Conservation (phyloP, 495 filamentous ascomycete genomes). For the Neurospora intermedia region DNA sequence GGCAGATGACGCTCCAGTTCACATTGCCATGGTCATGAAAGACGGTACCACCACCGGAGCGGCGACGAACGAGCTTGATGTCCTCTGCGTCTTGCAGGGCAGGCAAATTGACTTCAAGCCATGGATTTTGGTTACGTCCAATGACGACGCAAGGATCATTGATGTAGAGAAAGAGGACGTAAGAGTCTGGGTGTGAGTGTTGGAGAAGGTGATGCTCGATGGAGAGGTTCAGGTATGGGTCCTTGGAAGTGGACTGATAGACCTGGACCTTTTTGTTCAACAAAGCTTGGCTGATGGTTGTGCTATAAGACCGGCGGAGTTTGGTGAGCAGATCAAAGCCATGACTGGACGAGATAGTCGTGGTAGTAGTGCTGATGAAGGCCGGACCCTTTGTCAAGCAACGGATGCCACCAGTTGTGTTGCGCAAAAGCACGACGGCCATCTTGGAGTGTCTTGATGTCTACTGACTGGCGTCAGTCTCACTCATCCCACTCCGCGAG, state of each 20-base stretch:
- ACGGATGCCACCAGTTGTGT: not conserved
- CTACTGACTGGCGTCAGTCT: not conserved
- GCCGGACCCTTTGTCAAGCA: not conserved
- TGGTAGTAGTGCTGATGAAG: not conserved
- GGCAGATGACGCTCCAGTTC: conserved; percentile 87
- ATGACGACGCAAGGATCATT: conserved; percentile 82
- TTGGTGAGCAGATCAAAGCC: not conserved
- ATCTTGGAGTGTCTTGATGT: not conserved
- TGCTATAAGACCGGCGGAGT: not conserved
- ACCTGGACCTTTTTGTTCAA: conserved; percentile 34
- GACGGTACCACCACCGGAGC: conserved; percentile 84
- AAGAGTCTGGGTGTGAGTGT: conserved; percentile 55
- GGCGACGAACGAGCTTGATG: conserved; percentile 55
- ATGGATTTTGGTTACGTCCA: conserved; percentile 95
- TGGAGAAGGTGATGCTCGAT: conserved; percentile 85
- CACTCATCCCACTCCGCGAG: not conserved
- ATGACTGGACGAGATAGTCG: not conserved
- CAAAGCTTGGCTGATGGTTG: not conserved
- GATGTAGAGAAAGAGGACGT: conserved; percentile 74
- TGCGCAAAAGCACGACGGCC: not conserved
- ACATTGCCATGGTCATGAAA: conserved; percentile 88
- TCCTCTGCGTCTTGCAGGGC: conserved; percentile 29
- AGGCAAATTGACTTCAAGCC: conserved; percentile 75
- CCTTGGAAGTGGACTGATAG: conserved; percentile 61
- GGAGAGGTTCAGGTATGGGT: conserved; percentile 90